Conservation (phyloP, 768 basidiomycete species). For the Trametes cingulata region DNA sequence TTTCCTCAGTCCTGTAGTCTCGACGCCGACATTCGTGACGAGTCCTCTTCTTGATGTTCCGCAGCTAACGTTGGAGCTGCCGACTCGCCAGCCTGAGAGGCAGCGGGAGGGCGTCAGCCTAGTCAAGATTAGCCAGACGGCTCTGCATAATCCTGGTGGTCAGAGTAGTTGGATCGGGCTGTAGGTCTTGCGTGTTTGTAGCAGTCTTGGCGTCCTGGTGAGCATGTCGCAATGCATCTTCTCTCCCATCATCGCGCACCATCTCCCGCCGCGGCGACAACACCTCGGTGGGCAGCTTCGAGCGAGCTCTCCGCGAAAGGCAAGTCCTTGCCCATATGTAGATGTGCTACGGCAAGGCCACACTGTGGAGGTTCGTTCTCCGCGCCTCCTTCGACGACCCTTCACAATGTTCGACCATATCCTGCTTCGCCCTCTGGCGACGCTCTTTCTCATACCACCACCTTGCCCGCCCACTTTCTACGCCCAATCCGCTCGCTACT, state of each 20-base stretch:
- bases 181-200: slow-evolving; percentile 26
- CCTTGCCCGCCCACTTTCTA: slow-evolving; percentile 1
- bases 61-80: slow-evolving; percentile 43
- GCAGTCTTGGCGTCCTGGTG: not conserved
- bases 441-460: slow-evolving; percentile 1
- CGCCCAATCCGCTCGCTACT: slow-evolving; percentile 5
- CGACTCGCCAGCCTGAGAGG: slow-evolving; percentile 22
- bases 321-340: not conserved
- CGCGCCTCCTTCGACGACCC: slow-evolving; percentile 7
- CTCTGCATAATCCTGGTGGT: slow-evolving; percentile 88
- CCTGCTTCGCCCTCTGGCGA: not conserved
- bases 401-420: slow-evolving; percentile 11
- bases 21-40: slow-evolving; percentile 37
- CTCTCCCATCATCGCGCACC: not conserved
- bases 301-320: not conserved
- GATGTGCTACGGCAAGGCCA: not conserved
- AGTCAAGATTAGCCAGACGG: slow-evolving; percentile 94
- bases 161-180: slow-evolving; percentile 93
- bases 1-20: slow-evolving; percentile 15
- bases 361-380: not conserved
- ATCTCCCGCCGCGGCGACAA: too few species aligned
- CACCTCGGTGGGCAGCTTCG: too few species aligned
- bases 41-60: slow-evolving; percentile 72
- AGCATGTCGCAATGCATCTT: not conserved
- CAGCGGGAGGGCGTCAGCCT: slow-evolving; percentile 38